A percentile compares a stretch with the other conserved stretches of the same genome.
Conservation (phyloP, 345 rosid species). For the Rubroshorea leprosula region DNA sequence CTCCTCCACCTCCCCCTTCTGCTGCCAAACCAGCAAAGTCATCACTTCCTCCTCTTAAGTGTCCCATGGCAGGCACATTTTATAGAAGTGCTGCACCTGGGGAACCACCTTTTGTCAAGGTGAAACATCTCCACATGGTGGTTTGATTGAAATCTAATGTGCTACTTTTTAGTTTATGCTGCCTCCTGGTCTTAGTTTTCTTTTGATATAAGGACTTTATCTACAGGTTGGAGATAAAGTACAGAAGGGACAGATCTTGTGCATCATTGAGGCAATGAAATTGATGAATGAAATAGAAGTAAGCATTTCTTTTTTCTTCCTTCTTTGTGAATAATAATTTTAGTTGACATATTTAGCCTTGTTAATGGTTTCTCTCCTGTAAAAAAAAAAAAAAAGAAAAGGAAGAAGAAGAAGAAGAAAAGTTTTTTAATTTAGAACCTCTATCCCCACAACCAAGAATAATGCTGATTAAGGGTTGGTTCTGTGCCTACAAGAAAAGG, state of each 20-base stretch:
- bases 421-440: background rate
- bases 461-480: too few relatives aligned
- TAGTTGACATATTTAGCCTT: too few relatives aligned
- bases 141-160: constrained; percentile 13
- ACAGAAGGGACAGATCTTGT: constrained; percentile 81
- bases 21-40: constrained; percentile 48
- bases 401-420: too few relatives aligned
- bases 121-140: constrained; percentile 18
- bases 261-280: constrained; percentile 94
- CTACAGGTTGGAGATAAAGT: constrained; percentile 88
- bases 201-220: constrained; percentile 10
- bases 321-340: background rate
- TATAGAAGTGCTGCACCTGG: constrained; percentile 75
- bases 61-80: constrained; percentile 93
- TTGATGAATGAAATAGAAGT: constrained; percentile 95
- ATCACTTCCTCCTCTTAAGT: constrained; percentile 64
- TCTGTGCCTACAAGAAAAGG: too few relatives aligned
- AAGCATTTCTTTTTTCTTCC: constrained; percentile 16
- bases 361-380: too few relatives aligned
- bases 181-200: background rate
- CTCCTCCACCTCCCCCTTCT: constrained; percentile 40
- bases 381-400: too few relatives aligned
- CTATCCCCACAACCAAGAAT: background rate
- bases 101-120: constrained; percentile 82
- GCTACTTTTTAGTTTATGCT: constrained; percentile 3